A percentile compares a stretch with the other conserved stretches of the same genome.
Conservation (phyloP, 345 rosid genomes). For the Gynandropsis gynandra region DNA sequence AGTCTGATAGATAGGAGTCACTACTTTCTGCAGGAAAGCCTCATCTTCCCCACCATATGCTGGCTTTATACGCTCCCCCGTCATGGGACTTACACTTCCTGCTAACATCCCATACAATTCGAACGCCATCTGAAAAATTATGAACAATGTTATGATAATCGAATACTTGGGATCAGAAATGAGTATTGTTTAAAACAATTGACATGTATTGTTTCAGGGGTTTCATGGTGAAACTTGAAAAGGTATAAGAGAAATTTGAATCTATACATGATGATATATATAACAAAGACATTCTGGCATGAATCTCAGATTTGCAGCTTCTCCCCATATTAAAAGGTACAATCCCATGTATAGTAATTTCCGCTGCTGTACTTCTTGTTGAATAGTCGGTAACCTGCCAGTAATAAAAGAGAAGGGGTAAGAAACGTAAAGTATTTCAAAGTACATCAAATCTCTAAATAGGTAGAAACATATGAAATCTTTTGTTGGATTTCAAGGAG, state of each 20-base stretch:
- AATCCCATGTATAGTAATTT: slow-evolving; percentile 84
- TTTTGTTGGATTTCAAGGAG: slow-evolving; percentile 2
- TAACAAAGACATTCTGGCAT: slow-evolving; percentile 95
- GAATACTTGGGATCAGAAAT: slow-evolving; percentile 26
- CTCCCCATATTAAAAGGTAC: slow-evolving; percentile 93
- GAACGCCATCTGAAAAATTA: slow-evolving; percentile 27
- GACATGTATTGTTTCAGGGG: too few species aligned
- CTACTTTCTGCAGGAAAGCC: slow-evolving; percentile 60
- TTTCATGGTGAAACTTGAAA: neutral
- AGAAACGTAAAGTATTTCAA: too few species aligned
- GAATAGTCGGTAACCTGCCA: slow-evolving; percentile 84
- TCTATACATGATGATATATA: slow-evolving; percentile 82
- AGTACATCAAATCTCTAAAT: too few species aligned
- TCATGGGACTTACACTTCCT: slow-evolving; percentile 55
- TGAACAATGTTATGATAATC: slow-evolving; percentile 7
- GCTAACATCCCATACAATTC: slow-evolving; percentile 57
- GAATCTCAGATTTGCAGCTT: slow-evolving; percentile 92
- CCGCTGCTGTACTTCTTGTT: slow-evolving; percentile 91
- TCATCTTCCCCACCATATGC: slow-evolving; percentile 63
- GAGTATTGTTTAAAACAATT: too few species aligned
- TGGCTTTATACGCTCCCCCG: slow-evolving; percentile 59
- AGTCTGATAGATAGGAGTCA: slow-evolving; percentile 50
- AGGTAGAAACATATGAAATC: neutral
- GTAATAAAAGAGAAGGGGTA: slow-evolving; percentile 12
- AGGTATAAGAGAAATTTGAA: neutral